Base-by-base conservation (phyloP, 768 basidiomycete genomes). In the Crucibulum laeve region DNA sequence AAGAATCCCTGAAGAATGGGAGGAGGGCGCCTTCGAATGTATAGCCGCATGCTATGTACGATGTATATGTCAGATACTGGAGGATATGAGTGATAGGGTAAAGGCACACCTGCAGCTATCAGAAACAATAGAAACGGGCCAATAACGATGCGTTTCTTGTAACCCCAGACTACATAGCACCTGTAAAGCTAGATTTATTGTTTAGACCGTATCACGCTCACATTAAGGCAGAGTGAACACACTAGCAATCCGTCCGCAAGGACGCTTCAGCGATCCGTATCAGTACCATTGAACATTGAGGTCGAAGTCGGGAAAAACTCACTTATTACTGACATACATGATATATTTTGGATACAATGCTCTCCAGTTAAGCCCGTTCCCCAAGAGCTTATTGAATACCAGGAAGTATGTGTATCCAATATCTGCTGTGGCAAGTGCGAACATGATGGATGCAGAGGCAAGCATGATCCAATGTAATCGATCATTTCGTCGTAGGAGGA, bases 311-410 rank as follows among this genome's bases (percentile, higher is more conserved):
- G 14, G 7, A 40, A 37, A 26, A 7, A 51, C 66, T 45, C 42
- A 71, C 67, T 64, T 68, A 44, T 68, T 71, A 15, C 65, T 62
- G 6, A 68, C 60, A 49, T 63, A 68, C 5, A 71, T 47, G 36
- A 58, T 56, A 21, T 62, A 67, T 38, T 68, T 68, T 0, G 65
- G 62, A 18, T 59, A 54, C 19, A 64, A 33, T 22, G 54, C 43
- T 13, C 41, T 38, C 37, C 58, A 56, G 18, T 40, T 45, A 4
- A 59, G 33, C 3, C 44, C 26, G n/a, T 54, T 53, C 8, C 38
- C 50, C 18, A 62, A 38, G n/a, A 59, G 37, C 34, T 50, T 54
- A 4, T 36, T 46, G 21, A 68, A 57, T 33, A 64, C 51, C 39
- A 67, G 52, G 34, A 58, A 54, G 19, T 57, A 60, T 8, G 65